Evolutionary conservation across 2,329 filamentous ascomycete species (phyloP), one percentile per base, ranked within the genome.

Genomic region (Blastomyces silverae): DNA sequence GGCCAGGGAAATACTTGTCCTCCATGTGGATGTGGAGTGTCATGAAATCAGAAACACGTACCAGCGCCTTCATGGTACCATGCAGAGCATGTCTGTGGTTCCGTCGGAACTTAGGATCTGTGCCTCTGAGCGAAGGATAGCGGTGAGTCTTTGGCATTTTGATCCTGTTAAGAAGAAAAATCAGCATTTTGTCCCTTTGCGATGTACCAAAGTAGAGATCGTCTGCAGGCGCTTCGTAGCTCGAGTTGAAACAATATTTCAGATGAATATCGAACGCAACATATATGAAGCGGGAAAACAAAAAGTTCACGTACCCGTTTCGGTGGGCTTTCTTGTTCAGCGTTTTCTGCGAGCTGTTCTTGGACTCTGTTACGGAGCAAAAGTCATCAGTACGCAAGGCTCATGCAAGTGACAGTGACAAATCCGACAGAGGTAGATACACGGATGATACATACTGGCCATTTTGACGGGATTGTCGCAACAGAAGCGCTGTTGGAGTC

Each of bases 301-400:
- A 67, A 25, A 58, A 63, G 28, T 39, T 65, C 70, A 84, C 89
- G 76, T 89, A 97, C 93, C 94, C 94, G 87, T 99, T 99, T 80
- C 89, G 89, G 89, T 99, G 94, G 84, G 92, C 92, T 90, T 99
- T 99, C 86, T 90, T 90, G 81, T 87, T 87, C 88, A 94, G 90
- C 85, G 97, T 97, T 85, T 97, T 92, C 87, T 97, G 93, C 78
- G 93, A 97, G 84, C 91, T 95, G 89, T 97, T 97, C 92, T 97
- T 97, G 78, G 94, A 97, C 87, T 97, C 92, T 97, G 80, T 66
- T 39, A 66, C 46, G 66, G 68, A 65, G 63, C 42, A 56, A 56
- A 56, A 69, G 63, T 61, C 64, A 15, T 63, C 61, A 64, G 62
- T 42, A 25, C 34, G 34, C 48, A 31, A n/a, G 37, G 53, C 52